Evolutionary conservation across 805 yeast species (phyloP), one percentile per base, ranked within the genome.

Genomic region (Spathaspora passalidarum): DNA sequence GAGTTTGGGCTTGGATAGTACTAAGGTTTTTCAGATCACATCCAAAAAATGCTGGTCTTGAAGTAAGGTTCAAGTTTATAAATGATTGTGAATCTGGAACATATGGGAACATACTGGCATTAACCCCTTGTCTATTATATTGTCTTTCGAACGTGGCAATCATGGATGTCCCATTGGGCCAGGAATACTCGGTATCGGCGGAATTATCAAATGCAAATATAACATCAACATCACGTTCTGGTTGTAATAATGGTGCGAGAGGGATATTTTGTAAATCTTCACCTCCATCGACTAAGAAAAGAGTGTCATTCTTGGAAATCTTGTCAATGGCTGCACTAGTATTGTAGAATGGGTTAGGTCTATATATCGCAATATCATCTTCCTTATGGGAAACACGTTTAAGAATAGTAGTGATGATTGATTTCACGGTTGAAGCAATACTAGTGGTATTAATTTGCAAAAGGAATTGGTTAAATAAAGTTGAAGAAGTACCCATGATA

Each of bases 41-140:
- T 23, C 96, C 96, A 63, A 89, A 89, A 66, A 89, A 88, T 1
- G 82, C 76, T 39, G 96, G 96, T 49, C 66, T 75, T 18, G 82
- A 70, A 20, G 87, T 80, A 48, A 87, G 70, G 43, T 85, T 84
- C 51, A 68, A 56, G 45, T 76, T 73, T n/a, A 81, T 58, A 61
- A 88, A 86, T 1, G 88, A 74, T 40, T 76, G 67, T 13, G 63
- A 68, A 56, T 80, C 87, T 17, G 96, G 96, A 43, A 89, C 91
- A 54, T 82, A 79, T 8, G 96, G 96, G 73, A 86, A 84, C 1
- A 84, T 76, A 19, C 88, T 77, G 38, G 80, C 79, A 49, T 75
- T 72, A 3, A 22, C 32, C 14, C 84, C 84, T 53, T 76, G 76
- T 4, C 49, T 45, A 4, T 56, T 52, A 49, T 68, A 69, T 49